Evolutionary conservation across 768 basidiomycete species (phyloP).

Genomic region (Nidularia pulvinata): DNA sequence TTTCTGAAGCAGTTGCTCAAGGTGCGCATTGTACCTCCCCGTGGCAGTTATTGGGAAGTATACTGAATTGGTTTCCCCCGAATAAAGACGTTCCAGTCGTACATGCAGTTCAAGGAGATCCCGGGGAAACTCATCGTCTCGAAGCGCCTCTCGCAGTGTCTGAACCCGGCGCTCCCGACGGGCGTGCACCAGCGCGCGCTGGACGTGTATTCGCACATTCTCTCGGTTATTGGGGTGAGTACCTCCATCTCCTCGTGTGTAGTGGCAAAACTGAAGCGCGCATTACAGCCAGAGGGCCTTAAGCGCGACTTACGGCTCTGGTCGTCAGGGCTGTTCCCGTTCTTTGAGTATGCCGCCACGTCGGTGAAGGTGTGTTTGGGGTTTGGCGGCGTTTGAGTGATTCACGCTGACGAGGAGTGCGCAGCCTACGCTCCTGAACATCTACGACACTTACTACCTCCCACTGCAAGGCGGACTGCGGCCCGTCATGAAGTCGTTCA

Average conservation of each 20-base stretch:
- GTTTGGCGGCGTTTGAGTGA: not conserved
- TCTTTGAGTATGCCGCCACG: conserved; percentile 99
- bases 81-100: conserved; percentile 85
- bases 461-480: conserved; percentile 81
- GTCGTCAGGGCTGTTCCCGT: conserved; percentile 96
- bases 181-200: conserved; percentile 97
- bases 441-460: conserved; percentile 94
- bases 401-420: not conserved
- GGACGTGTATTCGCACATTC: conserved; percentile 92
- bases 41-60: no score
- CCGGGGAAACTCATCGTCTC: conserved; percentile 93
- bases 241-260: not conserved
- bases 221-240: conserved; percentile 88
- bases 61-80: no score
- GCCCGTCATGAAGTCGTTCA: conserved; percentile 93
- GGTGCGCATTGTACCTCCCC: conserved; percentile 34
- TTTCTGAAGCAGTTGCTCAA: conserved; percentile 95
- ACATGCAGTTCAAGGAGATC: conserved; percentile 94
- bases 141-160: conserved; percentile 93
- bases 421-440: conserved; percentile 83
- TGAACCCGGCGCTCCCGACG: conserved; percentile 96
- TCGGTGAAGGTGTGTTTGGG: conserved; percentile 75
- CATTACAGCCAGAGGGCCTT: conserved; percentile 79
- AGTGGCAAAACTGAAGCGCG: not conserved
- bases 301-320: conserved; percentile 86